Base-by-base conservation (phyloP, 345 rosid species). In the Cochlearia excelsa region DNA sequence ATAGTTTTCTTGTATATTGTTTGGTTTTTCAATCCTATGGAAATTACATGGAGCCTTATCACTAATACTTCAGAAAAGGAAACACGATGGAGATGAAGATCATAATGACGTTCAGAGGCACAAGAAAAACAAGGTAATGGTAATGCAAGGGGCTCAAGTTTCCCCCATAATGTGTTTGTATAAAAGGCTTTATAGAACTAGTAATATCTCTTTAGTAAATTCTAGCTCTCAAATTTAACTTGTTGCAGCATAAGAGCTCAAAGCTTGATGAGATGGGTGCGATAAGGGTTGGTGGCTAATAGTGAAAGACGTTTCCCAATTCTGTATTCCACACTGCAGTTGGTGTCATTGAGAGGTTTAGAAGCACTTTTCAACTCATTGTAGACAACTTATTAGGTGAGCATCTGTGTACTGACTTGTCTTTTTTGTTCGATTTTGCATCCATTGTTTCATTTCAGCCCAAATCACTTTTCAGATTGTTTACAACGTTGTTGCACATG, bases 91-190 rank as follows among this genome's bases (percentile, higher is more conserved):
- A 40, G 97, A 89, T 37, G 99, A 93, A 77, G 90, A 89, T 79
- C 74, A 81, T 6, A 93, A 77, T 74, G 97, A 87, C 42, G 69
- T 77, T 68, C 90, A 86, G 60, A 81, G 81, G 77, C 95, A 82
- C 85, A 89, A 89, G 78, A 93, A 93, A 78, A 85, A 82, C 77
- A 85, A 89, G 99, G 99, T 93, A 82, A n/a, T n/a, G n/a, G n/a
- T n/a, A n/a, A 49, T 51, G 64, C 23, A 7, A 4, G 35, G 30
- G 35, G 29, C 3, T 43, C 10, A 33, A 23, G n/a, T n/a, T 33
- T 49, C 50, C 33, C 16, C 59, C 40, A 51, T 34, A 11, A 6
- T 57, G 4, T 34, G 50, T 47, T 33, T 52, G 45, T 23, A 42
- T 23, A n/a, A 9, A 11, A 59, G 55, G 41, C 46, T 27, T 39